phyloP scores from a whole-genome alignment of 495 filamentous ascomycete species.

The Hypomontagnella monticulosa region DNA sequence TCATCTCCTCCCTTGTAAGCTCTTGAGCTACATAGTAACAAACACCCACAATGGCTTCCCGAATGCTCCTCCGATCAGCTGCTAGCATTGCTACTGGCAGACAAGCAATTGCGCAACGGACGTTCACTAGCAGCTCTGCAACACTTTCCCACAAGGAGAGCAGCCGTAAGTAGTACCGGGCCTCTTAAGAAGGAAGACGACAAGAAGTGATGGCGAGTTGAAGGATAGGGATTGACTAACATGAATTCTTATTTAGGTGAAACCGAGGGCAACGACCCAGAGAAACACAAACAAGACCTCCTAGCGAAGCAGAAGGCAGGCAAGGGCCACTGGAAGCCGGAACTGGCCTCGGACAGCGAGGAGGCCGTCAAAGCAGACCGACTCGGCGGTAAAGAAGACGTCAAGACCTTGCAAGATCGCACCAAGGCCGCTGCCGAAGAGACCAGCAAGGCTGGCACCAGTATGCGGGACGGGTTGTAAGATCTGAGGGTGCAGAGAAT shows the following conservation, averaged over 20 bases:
- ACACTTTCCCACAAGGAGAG: constrained; percentile 44
- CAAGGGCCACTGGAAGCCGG: constrained; percentile 81
- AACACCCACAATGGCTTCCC: constrained; percentile 30
- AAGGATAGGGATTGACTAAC: constrained; percentile 8
- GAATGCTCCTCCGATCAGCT: constrained; percentile 35
- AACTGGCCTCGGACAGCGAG: constrained; percentile 83
- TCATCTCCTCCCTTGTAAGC: not conserved
- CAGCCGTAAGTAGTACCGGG: constrained; percentile 27
- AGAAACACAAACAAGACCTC: constrained; percentile 77
- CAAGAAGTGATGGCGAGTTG: not conserved
- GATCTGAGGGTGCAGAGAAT: not conserved
- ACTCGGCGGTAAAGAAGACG: constrained; percentile 40
- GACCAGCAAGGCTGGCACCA: constrained; percentile 55
- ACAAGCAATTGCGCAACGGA: constrained; percentile 31
- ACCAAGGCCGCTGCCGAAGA: constrained; percentile 62
- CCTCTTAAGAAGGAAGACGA: not conserved
- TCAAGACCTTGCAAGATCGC: constrained; percentile 59
- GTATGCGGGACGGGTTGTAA: constrained; percentile 57
- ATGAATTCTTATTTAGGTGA: constrained; percentile 30
- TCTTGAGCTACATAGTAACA: constrained; percentile 1
- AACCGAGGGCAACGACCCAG: constrained; percentile 57
- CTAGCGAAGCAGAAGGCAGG: constrained; percentile 76
- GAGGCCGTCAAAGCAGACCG: constrained; percentile 71
- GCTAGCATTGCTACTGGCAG: constrained; percentile 29
- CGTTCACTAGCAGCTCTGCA: constrained; percentile 40